A percentile compares a stretch with the other conserved stretches of the same genome.
phyloP scores from a whole-genome alignment of 1,284 basidiomycete genomes.

The Sutorius eximius region DNA sequence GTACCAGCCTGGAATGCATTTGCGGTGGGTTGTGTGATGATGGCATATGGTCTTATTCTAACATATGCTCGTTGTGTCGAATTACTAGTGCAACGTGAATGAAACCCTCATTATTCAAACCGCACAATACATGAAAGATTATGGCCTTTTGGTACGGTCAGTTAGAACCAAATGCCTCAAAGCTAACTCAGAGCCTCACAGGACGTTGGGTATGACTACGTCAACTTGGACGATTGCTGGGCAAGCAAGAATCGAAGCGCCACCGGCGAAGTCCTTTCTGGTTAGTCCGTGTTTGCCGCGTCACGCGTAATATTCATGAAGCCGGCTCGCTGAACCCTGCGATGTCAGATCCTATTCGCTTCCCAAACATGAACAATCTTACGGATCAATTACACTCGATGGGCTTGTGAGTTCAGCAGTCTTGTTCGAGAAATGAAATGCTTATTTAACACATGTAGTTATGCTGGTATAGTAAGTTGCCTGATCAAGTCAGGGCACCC shows the following conservation, averaged over 20 bases:
- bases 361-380: constrained; percentile 48
- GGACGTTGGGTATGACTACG: constrained; percentile 53
- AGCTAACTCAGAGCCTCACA: constrained; percentile 21
- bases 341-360: constrained; percentile 23
- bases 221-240: constrained; percentile 63
- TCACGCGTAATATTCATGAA: constrained; percentile 38
- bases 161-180: neutral
- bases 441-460: constrained; percentile 31
- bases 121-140: constrained; percentile 47
- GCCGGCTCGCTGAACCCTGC: constrained; percentile 13
- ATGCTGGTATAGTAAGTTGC: constrained; percentile 49
- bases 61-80: neutral
- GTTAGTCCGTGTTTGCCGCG: constrained; percentile 19
- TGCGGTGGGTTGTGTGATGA: constrained; percentile 16
- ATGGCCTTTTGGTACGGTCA: constrained; percentile 45
- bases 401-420: constrained; percentile 44
- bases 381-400: constrained; percentile 50
- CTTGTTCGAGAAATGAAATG: neutral
- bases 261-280: constrained; percentile 48
- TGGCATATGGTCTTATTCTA: neutral
- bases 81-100: constrained; percentile 35
- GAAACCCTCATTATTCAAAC: constrained; percentile 50
- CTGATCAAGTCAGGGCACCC: neutral
- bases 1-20: constrained; percentile 30
- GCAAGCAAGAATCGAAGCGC: constrained; percentile 47